These are phyloP conservation scores for Saururus chinensis DNA, from an alignment of 164 flowering plant genomes.

Conservation along the genomic window DNA sequence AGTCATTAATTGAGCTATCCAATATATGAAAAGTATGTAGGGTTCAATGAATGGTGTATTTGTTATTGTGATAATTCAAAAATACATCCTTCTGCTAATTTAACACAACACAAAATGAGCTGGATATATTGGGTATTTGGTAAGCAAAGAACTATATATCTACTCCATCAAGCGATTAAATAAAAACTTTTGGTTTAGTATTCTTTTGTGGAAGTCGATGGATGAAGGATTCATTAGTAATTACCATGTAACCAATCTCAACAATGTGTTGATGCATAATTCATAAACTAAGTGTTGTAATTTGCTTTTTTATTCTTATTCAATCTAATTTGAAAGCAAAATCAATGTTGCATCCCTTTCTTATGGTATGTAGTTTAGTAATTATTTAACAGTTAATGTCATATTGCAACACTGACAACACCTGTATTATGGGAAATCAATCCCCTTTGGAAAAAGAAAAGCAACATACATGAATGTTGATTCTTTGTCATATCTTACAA, in stretches of 20 bases:
- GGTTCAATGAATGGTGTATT: neutral
- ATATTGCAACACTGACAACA: slow-evolving; percentile 37
- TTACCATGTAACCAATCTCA: too few species aligned
- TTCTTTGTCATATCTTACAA: slow-evolving; percentile 55
- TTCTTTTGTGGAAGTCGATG: too few species aligned
- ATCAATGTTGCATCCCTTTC: neutral
- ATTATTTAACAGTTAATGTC: neutral
- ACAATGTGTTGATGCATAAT: too few species aligned
- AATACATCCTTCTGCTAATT: neutral
- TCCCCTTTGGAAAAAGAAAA: slow-evolving; percentile 75
- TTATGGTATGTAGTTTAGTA: neutral
- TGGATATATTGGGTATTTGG: too few species aligned
- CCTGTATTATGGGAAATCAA: slow-evolving; percentile 84
- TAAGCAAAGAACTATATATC: neutral
- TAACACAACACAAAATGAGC: neutral
- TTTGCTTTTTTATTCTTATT: too few species aligned
- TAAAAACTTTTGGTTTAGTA: too few species aligned
- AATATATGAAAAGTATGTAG: neutral
- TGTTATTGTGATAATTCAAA: neutral
- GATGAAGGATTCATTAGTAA: too few species aligned
- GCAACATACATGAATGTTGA: slow-evolving; percentile 56
- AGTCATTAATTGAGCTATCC: neutral
- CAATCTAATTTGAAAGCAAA: neutral
- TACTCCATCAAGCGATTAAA: too few species aligned
- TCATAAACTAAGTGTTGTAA: too few species aligned